Conservation (phyloP, 441 rosid genomes). For the Dalechampia spathulata region DNA sequence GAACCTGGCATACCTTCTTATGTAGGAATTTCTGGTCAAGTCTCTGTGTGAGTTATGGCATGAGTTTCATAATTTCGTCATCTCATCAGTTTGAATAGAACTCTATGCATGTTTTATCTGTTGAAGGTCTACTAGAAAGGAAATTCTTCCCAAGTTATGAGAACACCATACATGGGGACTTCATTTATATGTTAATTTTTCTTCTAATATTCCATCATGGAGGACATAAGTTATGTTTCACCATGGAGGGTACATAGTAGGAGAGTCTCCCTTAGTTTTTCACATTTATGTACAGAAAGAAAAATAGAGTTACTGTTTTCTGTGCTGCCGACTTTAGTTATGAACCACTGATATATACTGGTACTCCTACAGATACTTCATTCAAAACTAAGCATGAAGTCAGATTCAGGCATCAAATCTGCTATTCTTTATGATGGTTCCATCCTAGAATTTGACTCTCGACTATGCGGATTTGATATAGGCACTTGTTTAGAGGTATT, state of each 20-base stretch:
- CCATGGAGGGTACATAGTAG: background rate
- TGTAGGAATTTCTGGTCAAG: background rate
- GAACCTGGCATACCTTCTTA: background rate
- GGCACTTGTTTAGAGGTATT: slow-evolving; percentile 95
- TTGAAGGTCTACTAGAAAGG: background rate
- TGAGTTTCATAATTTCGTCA: background rate
- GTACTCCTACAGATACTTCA: slow-evolving; percentile 64
- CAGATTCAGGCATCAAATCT: slow-evolving; percentile 39
- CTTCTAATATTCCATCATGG: too few species aligned
- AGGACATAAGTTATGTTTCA: too few species aligned
- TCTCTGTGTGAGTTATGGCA: background rate
- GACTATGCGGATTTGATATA: slow-evolving; percentile 60
- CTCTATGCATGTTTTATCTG: background rate
- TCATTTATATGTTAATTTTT: background rate
- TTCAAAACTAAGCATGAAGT: slow-evolving; percentile 50
- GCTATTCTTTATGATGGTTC: slow-evolving; percentile 88
- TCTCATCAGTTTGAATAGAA: background rate
- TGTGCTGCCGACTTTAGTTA: background rate
- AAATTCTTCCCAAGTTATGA: background rate
- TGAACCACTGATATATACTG: background rate
- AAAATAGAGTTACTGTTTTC: background rate
- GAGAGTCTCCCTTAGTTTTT: background rate
- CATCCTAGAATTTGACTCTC: slow-evolving; percentile 61
- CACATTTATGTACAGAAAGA: background rate
- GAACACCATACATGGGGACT: background rate